Evolutionary conservation across 805 yeast genomes (phyloP).

Genomic region (Kuraishia hungarica): DNA sequence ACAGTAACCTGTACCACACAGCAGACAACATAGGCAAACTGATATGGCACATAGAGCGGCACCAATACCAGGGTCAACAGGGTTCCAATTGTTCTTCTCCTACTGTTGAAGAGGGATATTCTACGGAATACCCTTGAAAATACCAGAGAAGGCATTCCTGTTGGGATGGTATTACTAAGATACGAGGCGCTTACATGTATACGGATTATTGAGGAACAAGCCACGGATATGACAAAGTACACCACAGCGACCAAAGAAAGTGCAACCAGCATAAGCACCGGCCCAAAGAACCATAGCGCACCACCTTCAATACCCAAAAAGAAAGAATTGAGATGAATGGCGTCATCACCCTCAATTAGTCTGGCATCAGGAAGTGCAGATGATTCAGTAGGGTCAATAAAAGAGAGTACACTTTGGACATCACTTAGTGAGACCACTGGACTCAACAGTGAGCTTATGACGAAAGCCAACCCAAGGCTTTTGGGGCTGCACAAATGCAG

Average conservation of each 20-base stretch:
- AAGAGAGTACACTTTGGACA: slow-evolving; percentile 30
- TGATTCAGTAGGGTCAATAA: slow-evolving; percentile 46
- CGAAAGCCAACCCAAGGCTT: slow-evolving; percentile 17
- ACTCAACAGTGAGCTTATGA: slow-evolving; percentile 26
- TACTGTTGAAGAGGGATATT: slow-evolving; percentile 6
- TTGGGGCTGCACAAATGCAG: slow-evolving; percentile 22
- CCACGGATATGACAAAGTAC: slow-evolving; percentile 16
- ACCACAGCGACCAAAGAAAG: slow-evolving; percentile 31
- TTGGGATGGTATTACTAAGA: no score
- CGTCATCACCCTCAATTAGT: slow-evolving; percentile 22
- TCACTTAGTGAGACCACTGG: slow-evolving; percentile 24
- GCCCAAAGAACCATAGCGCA: slow-evolving; percentile 49
- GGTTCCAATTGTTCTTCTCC: slow-evolving; percentile 24
- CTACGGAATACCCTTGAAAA: no score
- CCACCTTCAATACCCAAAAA: slow-evolving; percentile 61
- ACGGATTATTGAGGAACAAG: no score
- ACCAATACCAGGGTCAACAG: slow-evolving; percentile 34
- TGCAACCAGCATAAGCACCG: slow-evolving; percentile 41
- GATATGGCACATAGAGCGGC: slow-evolving; percentile 68
- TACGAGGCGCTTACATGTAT: no score
- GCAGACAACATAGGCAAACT: slow-evolving; percentile 61
- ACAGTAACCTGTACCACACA: slow-evolving; percentile 50
- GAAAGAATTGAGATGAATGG: slow-evolving; percentile 41
- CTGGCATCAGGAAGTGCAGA: slow-evolving; percentile 36
- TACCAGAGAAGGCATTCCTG: background rate